phyloP scores from a whole-genome alignment of 306 rosid species.

The Cajanus cajan region DNA sequence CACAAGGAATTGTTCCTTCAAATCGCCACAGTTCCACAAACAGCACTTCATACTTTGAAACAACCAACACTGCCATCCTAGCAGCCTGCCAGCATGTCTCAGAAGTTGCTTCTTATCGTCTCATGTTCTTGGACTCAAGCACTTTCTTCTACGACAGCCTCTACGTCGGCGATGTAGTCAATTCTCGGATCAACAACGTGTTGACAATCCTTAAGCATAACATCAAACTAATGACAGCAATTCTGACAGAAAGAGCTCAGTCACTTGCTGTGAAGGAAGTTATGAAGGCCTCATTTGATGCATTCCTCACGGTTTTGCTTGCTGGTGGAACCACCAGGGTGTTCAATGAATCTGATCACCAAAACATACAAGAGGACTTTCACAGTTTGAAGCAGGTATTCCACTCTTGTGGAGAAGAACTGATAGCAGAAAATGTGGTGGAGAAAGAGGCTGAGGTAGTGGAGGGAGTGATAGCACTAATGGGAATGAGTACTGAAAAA shows the following conservation, averaged over 20 bases:
- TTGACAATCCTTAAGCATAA: slow-evolving; percentile 64
- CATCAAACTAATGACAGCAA: slow-evolving; percentile 57
- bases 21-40: slow-evolving; percentile 18
- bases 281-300: slow-evolving; percentile 71
- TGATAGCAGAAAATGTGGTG: slow-evolving; percentile 53
- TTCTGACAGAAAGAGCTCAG: slow-evolving; percentile 65
- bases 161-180: slow-evolving; percentile 58
- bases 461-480: slow-evolving; percentile 70
- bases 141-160: slow-evolving; percentile 64
- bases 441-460: slow-evolving; percentile 66
- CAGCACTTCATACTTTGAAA: slow-evolving; percentile 60
- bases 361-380: slow-evolving; percentile 67
- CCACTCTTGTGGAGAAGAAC: slow-evolving; percentile 58
- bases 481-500: slow-evolving; percentile 68
- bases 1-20: slow-evolving; percentile 46
- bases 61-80: slow-evolving; percentile 39
- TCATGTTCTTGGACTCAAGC: slow-evolving; percentile 71
- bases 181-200: slow-evolving; percentile 48
- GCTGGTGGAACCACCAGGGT: slow-evolving; percentile 77
- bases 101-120: slow-evolving; percentile 81
- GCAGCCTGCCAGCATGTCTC: slow-evolving; percentile 73
- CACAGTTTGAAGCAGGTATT: slow-evolving; percentile 59
- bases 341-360: slow-evolving; percentile 57
- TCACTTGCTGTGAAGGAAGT: slow-evolving; percentile 63
- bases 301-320: slow-evolving; percentile 73